Evolutionary conservation across 331 rosid species (phyloP).

Genomic region (Acacia pycnantha): DNA sequence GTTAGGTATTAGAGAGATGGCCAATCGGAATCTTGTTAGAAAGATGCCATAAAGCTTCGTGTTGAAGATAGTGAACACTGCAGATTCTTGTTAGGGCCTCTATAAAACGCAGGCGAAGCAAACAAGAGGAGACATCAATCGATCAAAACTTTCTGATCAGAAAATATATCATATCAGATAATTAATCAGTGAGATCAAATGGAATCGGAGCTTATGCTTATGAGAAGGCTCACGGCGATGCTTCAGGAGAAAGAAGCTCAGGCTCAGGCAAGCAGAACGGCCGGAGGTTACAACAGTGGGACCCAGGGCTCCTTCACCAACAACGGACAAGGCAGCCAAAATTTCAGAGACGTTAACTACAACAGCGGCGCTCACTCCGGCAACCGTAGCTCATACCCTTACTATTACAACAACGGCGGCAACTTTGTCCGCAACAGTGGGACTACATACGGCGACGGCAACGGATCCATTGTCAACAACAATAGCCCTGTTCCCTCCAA

Average conservation of each 20-base stretch:
- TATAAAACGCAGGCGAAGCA: background rate
- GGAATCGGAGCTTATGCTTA: background rate
- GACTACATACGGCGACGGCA: conserved; percentile 34
- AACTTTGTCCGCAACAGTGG: conserved; percentile 34
- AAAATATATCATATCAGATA: background rate
- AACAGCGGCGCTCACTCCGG: background rate
- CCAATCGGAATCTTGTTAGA: background rate
- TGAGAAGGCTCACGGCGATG: background rate
- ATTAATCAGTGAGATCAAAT: background rate
- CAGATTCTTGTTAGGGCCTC: background rate
- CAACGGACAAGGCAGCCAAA: background rate
- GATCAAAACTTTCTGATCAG: background rate
- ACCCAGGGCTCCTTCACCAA: background rate
- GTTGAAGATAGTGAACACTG: background rate
- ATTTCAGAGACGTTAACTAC: background rate
- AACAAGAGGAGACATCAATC: background rate
- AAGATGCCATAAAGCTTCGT: background rate
- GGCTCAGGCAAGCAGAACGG: background rate
- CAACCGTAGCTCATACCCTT: background rate
- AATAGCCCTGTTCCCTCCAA: conserved; percentile 27
- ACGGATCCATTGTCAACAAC: background rate
- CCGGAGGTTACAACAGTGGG: background rate
- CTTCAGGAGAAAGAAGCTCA: background rate
- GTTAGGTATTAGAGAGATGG: background rate
- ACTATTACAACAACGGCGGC: background rate